Conservation (phyloP, 176 grass and related monocot species). For the Oryza glaberrima region DNA sequence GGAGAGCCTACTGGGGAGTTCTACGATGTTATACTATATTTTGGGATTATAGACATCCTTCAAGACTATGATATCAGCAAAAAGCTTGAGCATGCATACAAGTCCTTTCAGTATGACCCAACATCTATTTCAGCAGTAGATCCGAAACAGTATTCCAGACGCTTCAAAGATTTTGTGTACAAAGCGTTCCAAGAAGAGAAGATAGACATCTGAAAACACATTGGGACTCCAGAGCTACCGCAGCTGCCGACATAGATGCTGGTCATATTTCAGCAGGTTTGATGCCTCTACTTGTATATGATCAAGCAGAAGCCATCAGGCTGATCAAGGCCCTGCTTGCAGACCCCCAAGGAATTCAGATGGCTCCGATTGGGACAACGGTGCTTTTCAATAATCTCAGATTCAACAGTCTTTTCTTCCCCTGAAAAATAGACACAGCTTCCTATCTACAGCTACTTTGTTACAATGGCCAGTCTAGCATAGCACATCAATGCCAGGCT, state of each 20-base stretch:
- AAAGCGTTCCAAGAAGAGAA: constrained; percentile 84
- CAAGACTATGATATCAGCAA: constrained; percentile 96
- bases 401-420: constrained; percentile 26
- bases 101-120: constrained; percentile 81
- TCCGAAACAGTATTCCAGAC: constrained; percentile 81
- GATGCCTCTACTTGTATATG: constrained; percentile 40
- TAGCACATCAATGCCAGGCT: constrained; percentile 39
- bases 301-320: constrained; percentile 22
- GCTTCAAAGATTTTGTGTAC: constrained; percentile 85
- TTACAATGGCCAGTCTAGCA: constrained; percentile 39
- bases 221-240: constrained; percentile 12
- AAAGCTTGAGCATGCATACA: constrained; percentile 94
- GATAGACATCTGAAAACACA: constrained; percentile 48
- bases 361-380: constrained; percentile 33
- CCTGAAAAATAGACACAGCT: constrained; percentile 30
- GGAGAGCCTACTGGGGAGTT: constrained; percentile 81
- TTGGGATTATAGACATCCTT: constrained; percentile 95
- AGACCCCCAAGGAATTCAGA: constrained; percentile 15
- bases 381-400: constrained; percentile 54
- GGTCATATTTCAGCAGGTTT: constrained; percentile 37
- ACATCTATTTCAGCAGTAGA: constrained; percentile 92
- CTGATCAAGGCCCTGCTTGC: constrained; percentile 18
- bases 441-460: constrained; percentile 44
- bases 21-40: constrained; percentile 74
- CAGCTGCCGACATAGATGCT: constrained; percentile 30